Base-by-base conservation (phyloP, 148 eudicot genomes). In the Nepenthes gracilis region DNA sequence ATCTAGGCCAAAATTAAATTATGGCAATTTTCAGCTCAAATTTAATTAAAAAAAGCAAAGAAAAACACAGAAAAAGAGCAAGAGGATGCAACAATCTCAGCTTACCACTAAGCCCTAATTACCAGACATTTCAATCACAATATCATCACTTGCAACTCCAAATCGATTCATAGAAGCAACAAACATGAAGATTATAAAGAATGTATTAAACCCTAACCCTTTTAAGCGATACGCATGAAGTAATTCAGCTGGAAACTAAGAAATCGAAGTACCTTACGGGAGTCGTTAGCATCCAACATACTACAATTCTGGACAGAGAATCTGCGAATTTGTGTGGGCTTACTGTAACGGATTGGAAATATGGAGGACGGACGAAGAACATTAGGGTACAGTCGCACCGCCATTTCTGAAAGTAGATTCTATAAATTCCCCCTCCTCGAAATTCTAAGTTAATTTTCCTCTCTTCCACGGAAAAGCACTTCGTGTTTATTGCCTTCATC, bases 301-400 rank as follows among this genome's bases (percentile, higher is more conserved):
- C 57, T 70, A 47, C 62, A 66, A 62, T 70, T 70, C 64, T 12
- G 49, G 4, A 63, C 65, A 47, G 64, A 54, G 54, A 70, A 58
- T 0, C 23, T 65, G 12, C 40, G 58, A 57, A 61, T 32, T 45
- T 74, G 62, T 1, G 62, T 57, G 57, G 78, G 70, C 65, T 65
- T 70, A 12, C 55, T 62, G 54, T 4, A 52, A 53, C 33, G 40
- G 47, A 74, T 12, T 47, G 62, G 68, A 36, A 23, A 35, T 50
- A 48, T 58, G 53, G 68, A 70, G 58, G 67, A 63, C 36, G 71
- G 43, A 61, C 11, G 64, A 37, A 70, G 58, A 62, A 43, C 53
- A 65, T 58, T 62, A 36, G 74, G 15, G 65, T 52, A 62, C 7
- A 65, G 32, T 13, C 47, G 47, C 4, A 65, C 2, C 53, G 74